Percentiles rank a stretch among this genome's conserved stretches.
Conservation (phyloP, 257 asterid genomes). For the Penstemon newberryi region DNA sequence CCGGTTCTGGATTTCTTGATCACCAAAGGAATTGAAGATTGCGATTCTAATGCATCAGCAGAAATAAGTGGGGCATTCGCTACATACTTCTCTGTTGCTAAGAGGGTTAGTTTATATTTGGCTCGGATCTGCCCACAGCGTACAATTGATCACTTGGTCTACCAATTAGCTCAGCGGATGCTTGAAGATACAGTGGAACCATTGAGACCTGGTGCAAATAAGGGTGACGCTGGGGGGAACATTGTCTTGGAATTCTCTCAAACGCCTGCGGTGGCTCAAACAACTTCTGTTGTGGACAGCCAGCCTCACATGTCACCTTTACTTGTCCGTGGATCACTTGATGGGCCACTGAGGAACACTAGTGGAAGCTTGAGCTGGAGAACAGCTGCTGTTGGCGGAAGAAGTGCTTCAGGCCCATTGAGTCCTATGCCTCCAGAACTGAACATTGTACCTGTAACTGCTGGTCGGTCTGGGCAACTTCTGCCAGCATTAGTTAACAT, state of each 20-base stretch:
- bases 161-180: slow-evolving; percentile 98
- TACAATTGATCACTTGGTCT: slow-evolving; percentile 97
- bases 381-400: slow-evolving; percentile 92
- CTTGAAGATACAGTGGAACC: slow-evolving; percentile 93
- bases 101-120: slow-evolving; percentile 88
- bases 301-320: slow-evolving; percentile 99
- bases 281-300: slow-evolving; percentile 70
- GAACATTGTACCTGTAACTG: slow-evolving; percentile 80
- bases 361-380: slow-evolving; percentile 99
- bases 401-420: slow-evolving; percentile 97
- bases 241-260: slow-evolving; percentile 89
- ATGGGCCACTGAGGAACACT: slow-evolving; percentile 91
- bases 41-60: slow-evolving; percentile 97
- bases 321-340: slow-evolving; percentile 95
- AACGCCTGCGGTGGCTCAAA: slow-evolving; percentile 80
- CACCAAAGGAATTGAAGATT: slow-evolving; percentile 97
- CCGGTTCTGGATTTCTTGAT: slow-evolving; percentile 95
- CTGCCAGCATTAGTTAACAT: slow-evolving; percentile 90
- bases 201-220: slow-evolving; percentile 60
- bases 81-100: slow-evolving; percentile 96
- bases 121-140: slow-evolving; percentile 99
- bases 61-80: slow-evolving; percentile 99
- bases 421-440: slow-evolving; percentile 94
- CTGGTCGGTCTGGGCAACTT: slow-evolving; percentile 96
- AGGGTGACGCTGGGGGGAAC: slow-evolving; percentile 69